A percentile compares a stretch with the other conserved stretches of the same genome.
phyloP scores from a whole-genome alignment of 441 rosid genomes.

The Bocquillonia castaneifolia region DNA sequence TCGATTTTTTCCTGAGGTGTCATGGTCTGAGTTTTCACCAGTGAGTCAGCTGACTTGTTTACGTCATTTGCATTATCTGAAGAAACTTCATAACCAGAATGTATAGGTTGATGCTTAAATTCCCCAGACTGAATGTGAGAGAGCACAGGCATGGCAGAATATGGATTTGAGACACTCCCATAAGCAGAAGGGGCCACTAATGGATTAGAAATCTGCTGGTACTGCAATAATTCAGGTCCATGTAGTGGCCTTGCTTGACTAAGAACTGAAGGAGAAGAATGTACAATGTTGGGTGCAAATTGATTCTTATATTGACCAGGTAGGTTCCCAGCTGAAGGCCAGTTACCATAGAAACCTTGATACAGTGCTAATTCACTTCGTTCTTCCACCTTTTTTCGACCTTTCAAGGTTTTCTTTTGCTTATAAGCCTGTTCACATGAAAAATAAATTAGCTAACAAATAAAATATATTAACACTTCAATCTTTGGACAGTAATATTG shows the following conservation, averaged over 20 bases:
- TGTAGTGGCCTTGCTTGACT: constrained; percentile 46
- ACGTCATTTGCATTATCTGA: constrained; percentile 37
- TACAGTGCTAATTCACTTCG: constrained; percentile 35
- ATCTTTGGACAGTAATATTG: background rate
- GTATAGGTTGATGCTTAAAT: constrained; percentile 40
- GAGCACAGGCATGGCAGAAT: constrained; percentile 48
- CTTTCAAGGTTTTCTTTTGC: constrained; percentile 47
- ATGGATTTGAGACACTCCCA: constrained; percentile 52
- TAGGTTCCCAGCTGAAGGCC: constrained; percentile 42
- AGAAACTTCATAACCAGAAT: constrained; percentile 50
- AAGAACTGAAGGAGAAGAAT: constrained; percentile 40
- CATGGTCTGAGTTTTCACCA: constrained; percentile 57
- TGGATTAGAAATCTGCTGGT: constrained; percentile 47
- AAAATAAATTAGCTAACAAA: background rate
- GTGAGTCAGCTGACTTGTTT: constrained; percentile 39
- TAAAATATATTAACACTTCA: background rate
- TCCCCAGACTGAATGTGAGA: constrained; percentile 49
- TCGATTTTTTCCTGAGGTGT: constrained; percentile 91
- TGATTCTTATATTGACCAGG: constrained; percentile 44
- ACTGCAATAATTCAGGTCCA: constrained; percentile 47
- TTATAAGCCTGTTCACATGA: constrained; percentile 39
- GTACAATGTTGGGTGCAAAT: constrained; percentile 31
- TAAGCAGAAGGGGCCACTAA: constrained; percentile 45
- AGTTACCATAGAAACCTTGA: constrained; percentile 39
- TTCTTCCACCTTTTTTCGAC: constrained; percentile 39